Percentiles rank a stretch among this genome's conserved stretches.
Evolutionary conservation across 1,284 basidiomycete species (phyloP).

Genomic region (Porodaedalea pini): DNA sequence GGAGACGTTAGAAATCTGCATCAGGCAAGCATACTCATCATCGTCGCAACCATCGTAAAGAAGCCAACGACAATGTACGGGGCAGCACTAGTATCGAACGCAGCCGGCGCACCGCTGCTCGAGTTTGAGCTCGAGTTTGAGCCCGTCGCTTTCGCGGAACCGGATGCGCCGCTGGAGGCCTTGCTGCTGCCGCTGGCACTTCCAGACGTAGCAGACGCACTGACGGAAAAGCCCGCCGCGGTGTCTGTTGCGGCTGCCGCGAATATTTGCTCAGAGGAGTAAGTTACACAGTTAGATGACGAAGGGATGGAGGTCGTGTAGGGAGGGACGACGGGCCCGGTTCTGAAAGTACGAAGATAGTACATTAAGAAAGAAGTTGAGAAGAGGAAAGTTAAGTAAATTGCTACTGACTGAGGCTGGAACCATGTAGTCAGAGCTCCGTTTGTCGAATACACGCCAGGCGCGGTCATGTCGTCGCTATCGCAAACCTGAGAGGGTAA

Average conservation of each 20-base stretch:
- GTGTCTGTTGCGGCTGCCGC: constrained; percentile 25
- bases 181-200: no score
- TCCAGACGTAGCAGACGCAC: constrained; percentile 4
- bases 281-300: constrained; percentile 35
- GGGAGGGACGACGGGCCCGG: constrained; percentile 27
- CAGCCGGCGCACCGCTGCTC: background rate
- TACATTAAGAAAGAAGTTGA: no score
- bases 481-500: constrained; percentile 28
- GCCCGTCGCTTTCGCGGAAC: background rate
- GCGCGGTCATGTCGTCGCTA: constrained; percentile 30
- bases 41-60: constrained; percentile 12
- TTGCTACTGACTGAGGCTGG: constrained; percentile 16
- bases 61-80: constrained; percentile 16
- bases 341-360: background rate
- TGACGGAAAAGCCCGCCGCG: constrained; percentile 16
- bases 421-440: constrained; percentile 21
- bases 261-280: constrained; percentile 34
- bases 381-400: background rate
- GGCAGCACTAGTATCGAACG: background rate
- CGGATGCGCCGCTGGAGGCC: background rate
- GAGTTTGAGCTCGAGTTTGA: background rate
- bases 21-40: constrained; percentile 19
- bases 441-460: constrained; percentile 19
- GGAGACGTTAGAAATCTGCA: background rate
- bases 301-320: constrained; percentile 34